Base-by-base conservation (phyloP, 2,329 filamentous ascomycete species). In the Escovopsis weberi region DNA sequence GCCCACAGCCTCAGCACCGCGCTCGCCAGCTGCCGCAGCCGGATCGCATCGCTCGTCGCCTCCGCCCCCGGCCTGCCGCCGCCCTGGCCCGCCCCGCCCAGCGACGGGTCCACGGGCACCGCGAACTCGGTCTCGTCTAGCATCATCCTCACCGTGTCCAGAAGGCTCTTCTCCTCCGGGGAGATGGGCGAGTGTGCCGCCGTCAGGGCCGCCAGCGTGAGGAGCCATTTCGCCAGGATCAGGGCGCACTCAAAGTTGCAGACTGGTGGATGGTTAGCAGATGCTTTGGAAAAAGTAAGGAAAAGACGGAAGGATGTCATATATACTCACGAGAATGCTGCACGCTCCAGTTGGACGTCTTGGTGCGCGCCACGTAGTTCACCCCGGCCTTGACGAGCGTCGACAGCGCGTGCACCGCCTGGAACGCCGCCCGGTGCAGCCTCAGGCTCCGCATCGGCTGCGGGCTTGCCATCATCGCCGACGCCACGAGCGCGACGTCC, bases 391-490 rank as follows among this genome's bases (percentile, higher is more conserved):
- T 80, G 45, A 81, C 74, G 23, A 80, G 63, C 64, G 82, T 77
- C 4, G 77, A 79, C 33, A 85, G 61, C 0, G 80, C 78, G 53
- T 83, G 80, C 26, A 80, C 74, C 1, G 78, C 75, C 51, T 84
- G 80, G 26, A 81, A 69, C 0, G 83, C 72, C 1, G 79, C 80
- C 38, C 77, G 66, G 32, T 74, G 76, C 23, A 82, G 66, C 30
- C 74, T 71, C 18, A 70, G 62, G 42, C 72, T 78, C 41, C 80
- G 68, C 18, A 72, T 65, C 10, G 81, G 67, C 26, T 72, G 62
- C 1, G 77, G 75, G 15, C 74, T 73, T 39, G 72, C 68, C 42
- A 68, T 68, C 47, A 84, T 70, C 1, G 75, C 71, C 33, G 68
- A 67, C 1, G 78, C 78, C 47, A 84, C 78, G 26, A 74, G 57